Evolutionary conservation across 495 filamentous ascomycete species (phyloP), one percentile per base, ranked within the genome.

Genomic region (Penicillium lividum): DNA sequence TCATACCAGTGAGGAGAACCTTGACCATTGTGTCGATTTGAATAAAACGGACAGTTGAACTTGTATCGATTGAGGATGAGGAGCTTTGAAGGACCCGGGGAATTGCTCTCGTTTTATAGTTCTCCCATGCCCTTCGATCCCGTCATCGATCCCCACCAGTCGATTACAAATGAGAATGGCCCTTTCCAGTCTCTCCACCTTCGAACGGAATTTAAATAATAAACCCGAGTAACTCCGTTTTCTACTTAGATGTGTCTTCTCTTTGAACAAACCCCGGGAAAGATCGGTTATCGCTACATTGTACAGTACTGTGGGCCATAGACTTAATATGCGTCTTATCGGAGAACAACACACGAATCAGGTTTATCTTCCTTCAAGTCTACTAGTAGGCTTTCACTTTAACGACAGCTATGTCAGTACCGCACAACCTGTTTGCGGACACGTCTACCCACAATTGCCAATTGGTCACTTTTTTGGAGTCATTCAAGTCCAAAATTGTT

Each of bases 1-100:
- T 29, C 69, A 27, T 72, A 77, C 76, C 75, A 29, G 76, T 76
- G 31, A 79, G 62, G 18, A 77, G 70, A 54, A 77, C 74, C 56
- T 74, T 79, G 6, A 67, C 66, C 76, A 79, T 79, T 51, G 11
- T 73, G 57, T 22, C 27, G 58, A 49, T 54, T 30, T 27, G 49
- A 59, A 28, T 33, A 36, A 36, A 44, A 15, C 34, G 8, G 15
- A 10, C 48, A 29, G 25, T 15, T 48, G 1, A 25, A 45, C 16
- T 42, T 28, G 27, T 43, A 28, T 10, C 30, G 27, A 46, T 15
- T 18, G 22, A 44, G 28, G 36, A 33, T 29, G 16, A 44, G 15
- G 13, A 40, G 25, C 44, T 40, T 31, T 27, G 31, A 43, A 45
- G 36, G 10, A 46, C 51, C n/a, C 15, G 50, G 54, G 62, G 54